Base-by-base conservation (phyloP, 208 protist species). In the Leishmania aethiopica region DNA sequence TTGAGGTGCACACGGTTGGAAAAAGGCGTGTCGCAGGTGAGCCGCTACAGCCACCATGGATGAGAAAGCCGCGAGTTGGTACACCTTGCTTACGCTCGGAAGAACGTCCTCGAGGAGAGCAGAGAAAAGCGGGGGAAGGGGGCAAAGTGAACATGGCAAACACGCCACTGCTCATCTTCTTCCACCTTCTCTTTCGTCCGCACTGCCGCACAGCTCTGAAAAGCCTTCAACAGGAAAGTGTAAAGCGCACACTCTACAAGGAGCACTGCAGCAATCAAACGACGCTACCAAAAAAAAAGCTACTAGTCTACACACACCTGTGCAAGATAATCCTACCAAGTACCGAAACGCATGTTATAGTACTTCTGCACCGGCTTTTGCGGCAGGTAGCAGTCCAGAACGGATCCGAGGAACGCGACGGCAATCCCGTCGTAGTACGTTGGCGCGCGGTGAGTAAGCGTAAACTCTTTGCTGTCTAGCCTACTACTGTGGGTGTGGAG, bases 331-430 rank as follows among this genome's bases (percentile, higher is more conserved):
- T 7, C 32, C 15, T 59, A 96, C n/a, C 90, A 72, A 79, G 93
- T 77, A 4, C 94, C 94, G 28, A 67, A 88, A 62, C 84, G 89
- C 94, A 96, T 95, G 79, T 89, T 79, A 70, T 95, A 92, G 81
- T 97, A 97, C 37, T 57, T 67, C 19, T 88, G 79, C n/a, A 94
- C 71, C 3, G 94, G 86, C 69, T 94, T 95, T 72, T 89, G 87
- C 0, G 94, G 94, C 0, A 96, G 67, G 76, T 94, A 95, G 81
- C 94, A 96, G 78, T 97, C 94, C 86, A 97, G 88, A 60, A 97
- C 81, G 25, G 94, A 95, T 32, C 94, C 94, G 32, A 95, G 60
- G 40, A 96, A 84, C 0, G 92, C 94, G 19, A 96, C 93, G 10
- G 94, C 94, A 22, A 96, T 88, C 35, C 94, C 94, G 84, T 97